Conservation (phyloP, 495 filamentous ascomycete species). For the Bacidia rubella region DNA sequence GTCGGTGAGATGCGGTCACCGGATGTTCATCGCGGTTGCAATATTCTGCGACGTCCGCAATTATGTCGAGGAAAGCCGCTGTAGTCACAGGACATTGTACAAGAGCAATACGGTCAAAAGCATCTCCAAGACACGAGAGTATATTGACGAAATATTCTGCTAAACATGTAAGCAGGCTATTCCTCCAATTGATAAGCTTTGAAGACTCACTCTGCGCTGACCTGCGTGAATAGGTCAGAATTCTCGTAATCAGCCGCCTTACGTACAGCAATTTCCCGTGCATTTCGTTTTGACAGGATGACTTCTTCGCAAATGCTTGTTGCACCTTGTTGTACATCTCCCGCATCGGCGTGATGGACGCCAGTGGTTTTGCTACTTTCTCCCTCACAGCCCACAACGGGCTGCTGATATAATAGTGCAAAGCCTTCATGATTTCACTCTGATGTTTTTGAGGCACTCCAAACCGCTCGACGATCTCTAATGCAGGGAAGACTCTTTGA, state of each 20-base stretch:
- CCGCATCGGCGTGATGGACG: conserved; percentile 42
- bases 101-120: conserved; percentile 22
- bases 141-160: conserved; percentile 14
- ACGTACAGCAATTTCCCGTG: conserved; percentile 49
- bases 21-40: too few species aligned
- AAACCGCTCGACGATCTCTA: conserved; percentile 59
- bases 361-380: conserved; percentile 71
- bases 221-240: neutral
- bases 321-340: conserved; percentile 38
- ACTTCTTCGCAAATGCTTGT: conserved; percentile 30
- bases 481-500: conserved; percentile 50
- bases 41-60: conserved; percentile 15
- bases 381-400: conserved; percentile 79
- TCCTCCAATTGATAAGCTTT: too few species aligned
- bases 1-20: too few species aligned
- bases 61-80: conserved; percentile 27
- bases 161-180: conserved; percentile 19
- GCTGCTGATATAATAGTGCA: conserved; percentile 50
- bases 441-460: conserved; percentile 25
- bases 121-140: conserved; percentile 18
- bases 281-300: conserved; percentile 40
- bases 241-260: conserved; percentile 30
- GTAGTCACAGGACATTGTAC: conserved; percentile 30
- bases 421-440: conserved; percentile 30
- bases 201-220: conserved; percentile 18